A percentile compares a stretch with the other conserved stretches of the same genome.
These are phyloP conservation scores for Mortierella sp. DNA, from an alignment of 371 early-diverging fungal species.

Conservation along the genomic window DNA sequence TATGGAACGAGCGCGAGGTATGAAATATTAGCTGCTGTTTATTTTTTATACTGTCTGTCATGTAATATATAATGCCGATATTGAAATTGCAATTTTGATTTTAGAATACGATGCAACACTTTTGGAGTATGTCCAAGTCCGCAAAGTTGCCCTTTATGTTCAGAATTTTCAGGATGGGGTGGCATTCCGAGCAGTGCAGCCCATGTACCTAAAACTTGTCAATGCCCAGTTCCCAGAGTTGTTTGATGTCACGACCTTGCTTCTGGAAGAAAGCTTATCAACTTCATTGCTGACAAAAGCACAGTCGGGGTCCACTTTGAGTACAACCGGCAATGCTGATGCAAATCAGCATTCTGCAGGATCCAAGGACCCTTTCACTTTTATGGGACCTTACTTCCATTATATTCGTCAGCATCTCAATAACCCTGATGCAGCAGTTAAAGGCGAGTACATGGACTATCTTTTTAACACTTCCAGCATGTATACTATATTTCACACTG, in stretches of 20 bases:
- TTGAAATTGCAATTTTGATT: background rate
- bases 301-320: background rate
- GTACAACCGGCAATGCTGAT: no score
- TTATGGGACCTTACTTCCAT: constrained; percentile 22
- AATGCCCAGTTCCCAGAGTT: constrained; percentile 54
- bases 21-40: background rate
- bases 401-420: constrained; percentile 26
- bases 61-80: background rate
- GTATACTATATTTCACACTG: no score
- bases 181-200: constrained; percentile 49
- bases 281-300: constrained; percentile 1
- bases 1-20: constrained; percentile 32
- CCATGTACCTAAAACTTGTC: constrained; percentile 53
- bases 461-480: background rate
- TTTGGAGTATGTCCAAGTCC: constrained; percentile 46
- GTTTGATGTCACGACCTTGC: constrained; percentile 51
- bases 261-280: constrained; percentile 40
- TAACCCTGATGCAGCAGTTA: constrained; percentile 41
- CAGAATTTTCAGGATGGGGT: constrained; percentile 39
- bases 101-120: constrained; percentile 42
- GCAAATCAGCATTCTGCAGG: background rate
- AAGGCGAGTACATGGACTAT: constrained; percentile 14
- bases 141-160: constrained; percentile 45
- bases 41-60: no score
- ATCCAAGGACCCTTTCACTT: background rate